These are phyloP conservation scores for Aspergillus ostianus DNA, from an alignment of 495 filamentous ascomycete species.

Conservation along the genomic window DNA sequence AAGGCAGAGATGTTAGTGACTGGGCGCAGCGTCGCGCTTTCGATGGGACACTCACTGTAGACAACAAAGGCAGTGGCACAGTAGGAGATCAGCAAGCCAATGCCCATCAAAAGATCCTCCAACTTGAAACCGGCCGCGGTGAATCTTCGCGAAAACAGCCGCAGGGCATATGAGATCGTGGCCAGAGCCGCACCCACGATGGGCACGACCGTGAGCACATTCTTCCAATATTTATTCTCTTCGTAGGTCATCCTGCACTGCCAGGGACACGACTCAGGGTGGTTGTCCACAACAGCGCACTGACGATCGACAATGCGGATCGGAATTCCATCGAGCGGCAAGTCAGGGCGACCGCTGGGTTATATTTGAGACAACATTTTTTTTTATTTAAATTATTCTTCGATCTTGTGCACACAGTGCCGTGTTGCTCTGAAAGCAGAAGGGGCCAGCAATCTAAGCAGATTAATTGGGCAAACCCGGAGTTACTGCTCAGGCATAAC, in stretches of 20 bases:
- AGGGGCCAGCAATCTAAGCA: not conserved
- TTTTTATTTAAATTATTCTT: not conserved
- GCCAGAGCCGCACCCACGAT: conserved; percentile 20
- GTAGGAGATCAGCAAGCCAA: conserved; percentile 17
- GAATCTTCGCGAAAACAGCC: conserved; percentile 13
- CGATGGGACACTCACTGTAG: conserved; percentile 10
- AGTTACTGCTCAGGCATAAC: not conserved
- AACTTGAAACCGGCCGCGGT: conserved; percentile 7
- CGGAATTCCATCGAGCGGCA: not conserved
- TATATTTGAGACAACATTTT: not conserved
- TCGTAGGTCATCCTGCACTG: conserved; percentile 16
- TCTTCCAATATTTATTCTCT: conserved; percentile 19
- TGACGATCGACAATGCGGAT: not conserved
- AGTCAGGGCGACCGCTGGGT: not conserved
- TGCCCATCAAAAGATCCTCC: conserved; percentile 20
- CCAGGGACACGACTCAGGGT: not conserved
- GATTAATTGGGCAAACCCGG: not conserved
- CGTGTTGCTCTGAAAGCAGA: too few species aligned
- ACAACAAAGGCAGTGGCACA: conserved; percentile 18
- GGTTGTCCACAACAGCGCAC: not conserved
- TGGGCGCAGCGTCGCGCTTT: not conserved
- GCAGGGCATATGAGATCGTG: conserved; percentile 11
- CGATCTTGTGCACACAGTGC: not conserved
- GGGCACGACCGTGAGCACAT: conserved; percentile 21
- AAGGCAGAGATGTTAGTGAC: not conserved